A percentile compares a stretch with the other conserved stretches of the same genome.
Evolutionary conservation across 2,329 filamentous ascomycete species (phyloP).

Genomic region (Lithohypha guttulata): DNA sequence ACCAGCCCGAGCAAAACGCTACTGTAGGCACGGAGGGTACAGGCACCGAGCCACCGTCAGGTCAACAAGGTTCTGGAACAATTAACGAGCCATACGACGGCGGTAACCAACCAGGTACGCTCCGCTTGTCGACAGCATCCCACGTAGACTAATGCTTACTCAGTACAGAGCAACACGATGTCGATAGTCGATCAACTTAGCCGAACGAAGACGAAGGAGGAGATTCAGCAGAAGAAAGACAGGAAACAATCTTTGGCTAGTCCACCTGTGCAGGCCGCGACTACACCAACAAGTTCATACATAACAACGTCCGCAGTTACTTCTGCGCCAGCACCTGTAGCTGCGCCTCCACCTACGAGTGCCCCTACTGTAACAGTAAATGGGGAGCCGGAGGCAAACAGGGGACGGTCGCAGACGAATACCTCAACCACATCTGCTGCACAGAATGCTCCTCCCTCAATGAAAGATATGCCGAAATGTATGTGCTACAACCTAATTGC

Average conservation of each 20-base stretch:
- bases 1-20: too few relatives aligned
- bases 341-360: not conserved
- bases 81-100: constrained; percentile 13
- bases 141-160: too few relatives aligned
- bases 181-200: constrained; percentile 9
- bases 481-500: too few relatives aligned
- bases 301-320: not conserved
- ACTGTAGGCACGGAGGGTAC: too few relatives aligned
- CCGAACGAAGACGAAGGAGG: constrained; percentile 6
- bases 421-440: constrained; percentile 1
- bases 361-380: not conserved
- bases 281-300: too few relatives aligned
- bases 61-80: constrained; percentile 16
- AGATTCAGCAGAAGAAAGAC: constrained; percentile 1
- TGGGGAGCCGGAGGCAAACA: not conserved
- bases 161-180: not conserved
- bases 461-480: not conserved
- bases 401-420: not conserved
- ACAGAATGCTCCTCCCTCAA: not conserved
- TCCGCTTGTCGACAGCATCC: too few relatives aligned
- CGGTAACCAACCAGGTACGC: constrained; percentile 15
- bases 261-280: too few relatives aligned
- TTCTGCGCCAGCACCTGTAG: not conserved
- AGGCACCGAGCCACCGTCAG: constrained; percentile 13
- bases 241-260: not conserved